Evolutionary conservation across 2,329 filamentous ascomycete genomes (phyloP).

Genomic region (Verticillium tricorpus): DNA sequence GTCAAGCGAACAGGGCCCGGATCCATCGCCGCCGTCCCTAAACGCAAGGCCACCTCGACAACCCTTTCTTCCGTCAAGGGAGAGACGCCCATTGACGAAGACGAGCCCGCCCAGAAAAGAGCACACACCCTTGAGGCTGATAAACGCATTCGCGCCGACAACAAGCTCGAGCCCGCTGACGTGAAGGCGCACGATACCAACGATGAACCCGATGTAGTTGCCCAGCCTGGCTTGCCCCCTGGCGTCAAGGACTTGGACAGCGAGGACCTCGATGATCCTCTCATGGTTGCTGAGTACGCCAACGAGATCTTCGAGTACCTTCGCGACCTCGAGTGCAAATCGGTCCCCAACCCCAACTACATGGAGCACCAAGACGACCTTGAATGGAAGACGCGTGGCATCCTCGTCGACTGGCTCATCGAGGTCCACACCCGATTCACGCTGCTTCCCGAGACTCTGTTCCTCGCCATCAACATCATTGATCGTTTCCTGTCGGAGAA

Average conservation of each 20-base stretch:
- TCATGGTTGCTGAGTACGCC: slow-evolving; percentile 98
- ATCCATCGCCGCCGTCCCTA: slow-evolving; percentile 57
- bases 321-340: slow-evolving; percentile 73
- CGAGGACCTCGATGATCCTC: slow-evolving; percentile 87
- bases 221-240: slow-evolving; percentile 13
- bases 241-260: slow-evolving; percentile 66
- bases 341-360: slow-evolving; percentile 84
- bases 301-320: slow-evolving; percentile 97
- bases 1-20: slow-evolving; percentile 70
- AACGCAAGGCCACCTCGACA: slow-evolving; percentile 60
- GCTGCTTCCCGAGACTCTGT: slow-evolving; percentile 90
- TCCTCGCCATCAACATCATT: slow-evolving; percentile 96
- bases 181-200: slow-evolving; percentile 15
- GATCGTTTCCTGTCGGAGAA: slow-evolving; percentile 95
- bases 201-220: slow-evolving; percentile 14
- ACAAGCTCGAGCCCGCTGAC: slow-evolving; percentile 24
- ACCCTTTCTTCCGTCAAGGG: slow-evolving; percentile 53
- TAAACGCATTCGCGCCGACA: slow-evolving; percentile 30
- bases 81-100: slow-evolving; percentile 54
- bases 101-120: slow-evolving; percentile 67
- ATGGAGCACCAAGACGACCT: slow-evolving; percentile 93
- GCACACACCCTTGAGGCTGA: slow-evolving; percentile 48
- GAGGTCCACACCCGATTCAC: slow-evolving; percentile 98
- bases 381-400: slow-evolving; percentile 98
- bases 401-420: slow-evolving; percentile 96